Conservation (phyloP, 306 rosid species). For the Potentilla sterilis region DNA sequence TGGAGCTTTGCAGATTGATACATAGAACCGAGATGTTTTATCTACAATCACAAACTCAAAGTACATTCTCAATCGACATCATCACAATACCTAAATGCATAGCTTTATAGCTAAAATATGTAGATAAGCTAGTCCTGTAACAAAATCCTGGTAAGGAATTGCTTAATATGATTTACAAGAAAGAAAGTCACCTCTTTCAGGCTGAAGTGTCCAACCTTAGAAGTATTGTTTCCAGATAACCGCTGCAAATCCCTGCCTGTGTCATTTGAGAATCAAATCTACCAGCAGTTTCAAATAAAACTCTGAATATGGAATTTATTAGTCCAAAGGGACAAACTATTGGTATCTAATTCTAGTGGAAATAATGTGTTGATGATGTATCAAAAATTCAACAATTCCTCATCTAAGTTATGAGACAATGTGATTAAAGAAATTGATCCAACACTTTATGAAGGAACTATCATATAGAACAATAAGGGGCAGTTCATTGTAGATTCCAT, state of each 20-base stretch:
- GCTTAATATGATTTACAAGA: background rate
- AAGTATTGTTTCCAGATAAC: conserved; percentile 56
- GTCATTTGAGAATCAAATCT: conserved; percentile 52
- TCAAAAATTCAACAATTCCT: background rate
- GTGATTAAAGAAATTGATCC: background rate
- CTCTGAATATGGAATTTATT: conserved; percentile 7
- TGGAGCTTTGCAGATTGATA: conserved; percentile 36
- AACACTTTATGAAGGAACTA: background rate
- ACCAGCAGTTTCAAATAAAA: conserved; percentile 33
- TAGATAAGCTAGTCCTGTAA: background rate
- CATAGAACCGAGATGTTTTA: conserved; percentile 51
- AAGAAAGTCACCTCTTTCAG: conserved; percentile 51
- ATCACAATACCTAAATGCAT: conserved; percentile 1
- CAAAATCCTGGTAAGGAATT: background rate
- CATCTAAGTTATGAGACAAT: background rate
- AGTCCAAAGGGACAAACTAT: background rate
- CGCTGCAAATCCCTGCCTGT: conserved; percentile 99
- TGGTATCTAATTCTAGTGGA: background rate
- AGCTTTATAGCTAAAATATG: background rate
- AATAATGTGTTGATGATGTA: background rate
- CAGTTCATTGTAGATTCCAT: background rate
- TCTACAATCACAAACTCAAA: conserved; percentile 53
- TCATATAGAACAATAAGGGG: background rate
- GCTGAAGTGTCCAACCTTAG: conserved; percentile 65
- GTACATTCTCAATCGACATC: conserved; percentile 33